Conservation (phyloP, 1,284 basidiomycete species). For the Lentinula novae-zelandiae region DNA sequence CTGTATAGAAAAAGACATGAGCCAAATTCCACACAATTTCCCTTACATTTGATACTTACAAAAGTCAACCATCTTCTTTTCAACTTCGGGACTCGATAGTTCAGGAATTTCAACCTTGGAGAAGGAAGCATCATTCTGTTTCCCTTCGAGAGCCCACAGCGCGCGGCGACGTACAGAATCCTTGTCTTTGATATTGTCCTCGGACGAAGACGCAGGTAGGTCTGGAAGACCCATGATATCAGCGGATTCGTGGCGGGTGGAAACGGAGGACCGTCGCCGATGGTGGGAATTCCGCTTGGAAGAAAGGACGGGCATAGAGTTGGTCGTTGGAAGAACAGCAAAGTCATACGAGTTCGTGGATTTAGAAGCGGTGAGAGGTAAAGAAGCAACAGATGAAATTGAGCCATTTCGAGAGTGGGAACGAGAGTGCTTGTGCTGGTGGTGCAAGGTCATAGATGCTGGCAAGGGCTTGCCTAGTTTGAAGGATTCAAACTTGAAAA, state of each 20-base stretch:
- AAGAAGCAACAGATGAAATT: constrained; percentile 36
- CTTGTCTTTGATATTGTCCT: constrained; percentile 57
- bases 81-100: constrained; percentile 51
- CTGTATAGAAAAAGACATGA: constrained; percentile 25
- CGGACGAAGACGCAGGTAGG: constrained; percentile 45
- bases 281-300: constrained; percentile 74
- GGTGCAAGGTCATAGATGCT: constrained; percentile 22
- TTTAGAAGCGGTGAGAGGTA: constrained; percentile 27
- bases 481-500: constrained; percentile 59
- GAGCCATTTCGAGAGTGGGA: constrained; percentile 70
- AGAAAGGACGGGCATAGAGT: constrained; percentile 22
- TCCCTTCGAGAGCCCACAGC: constrained; percentile 76
- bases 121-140: constrained; percentile 53
- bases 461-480: constrained; percentile 44
- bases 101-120: constrained; percentile 80
- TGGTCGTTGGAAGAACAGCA: constrained; percentile 15
- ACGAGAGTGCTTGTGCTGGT: constrained; percentile 50
- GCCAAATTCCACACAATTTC: constrained; percentile 8
- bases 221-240: constrained; percentile 79
- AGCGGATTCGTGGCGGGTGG: constrained; percentile 77
- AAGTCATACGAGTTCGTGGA: constrained; percentile 21
- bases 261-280: constrained; percentile 77
- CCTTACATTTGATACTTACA: constrained; percentile 39
- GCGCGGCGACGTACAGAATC: constrained; percentile 76
- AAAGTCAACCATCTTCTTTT: constrained; percentile 57